A percentile compares a stretch with the other conserved stretches of the same genome.
These are phyloP conservation scores for Penicillium sp. DNA, from an alignment of 2,329 filamentous ascomycete genomes.

Conservation along the genomic window DNA sequence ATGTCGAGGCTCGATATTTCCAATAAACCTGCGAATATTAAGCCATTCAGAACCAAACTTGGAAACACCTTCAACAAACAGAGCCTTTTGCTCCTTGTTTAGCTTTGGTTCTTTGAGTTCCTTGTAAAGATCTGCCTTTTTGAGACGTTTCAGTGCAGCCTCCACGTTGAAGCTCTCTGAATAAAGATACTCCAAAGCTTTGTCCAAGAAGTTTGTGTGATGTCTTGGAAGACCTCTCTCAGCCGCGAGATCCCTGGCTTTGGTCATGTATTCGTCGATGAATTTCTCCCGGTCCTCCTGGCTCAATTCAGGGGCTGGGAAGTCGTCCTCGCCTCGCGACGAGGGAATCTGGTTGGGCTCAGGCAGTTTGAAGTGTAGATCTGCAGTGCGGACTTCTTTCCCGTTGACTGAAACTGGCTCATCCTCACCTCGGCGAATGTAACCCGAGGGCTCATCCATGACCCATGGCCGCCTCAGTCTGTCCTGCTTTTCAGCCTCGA, in stretches of 20 bases:
- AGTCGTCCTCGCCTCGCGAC: conserved; percentile 39
- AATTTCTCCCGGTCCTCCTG: conserved; percentile 49
- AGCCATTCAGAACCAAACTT: conserved; percentile 91
- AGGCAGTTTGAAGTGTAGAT: conserved; percentile 74
- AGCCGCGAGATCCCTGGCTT: conserved; percentile 61
- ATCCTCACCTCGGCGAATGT: conserved; percentile 80
- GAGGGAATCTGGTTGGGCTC: conserved; percentile 46
- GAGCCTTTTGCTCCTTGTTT: conserved; percentile 73
- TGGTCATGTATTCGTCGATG: conserved; percentile 72
- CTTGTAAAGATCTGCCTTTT: conserved; percentile 61
- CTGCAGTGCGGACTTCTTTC: conserved; percentile 71
- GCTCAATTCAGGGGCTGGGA: conserved; percentile 32
- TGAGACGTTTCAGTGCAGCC: conserved; percentile 66
- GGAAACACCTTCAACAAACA: conserved; percentile 84
- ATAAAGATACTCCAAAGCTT: conserved; percentile 71
- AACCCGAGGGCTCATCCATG: conserved; percentile 84
- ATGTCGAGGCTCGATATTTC: conserved; percentile 69
- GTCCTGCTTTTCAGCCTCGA: conserved; percentile 76
- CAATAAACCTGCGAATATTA: conserved; percentile 74
- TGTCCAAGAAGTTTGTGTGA: conserved; percentile 83
- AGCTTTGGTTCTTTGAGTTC: conserved; percentile 82
- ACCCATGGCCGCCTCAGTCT: conserved; percentile 85
- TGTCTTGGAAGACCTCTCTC: conserved; percentile 67
- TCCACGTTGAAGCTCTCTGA: conserved; percentile 67
- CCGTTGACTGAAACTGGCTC: conserved; percentile 56